phyloP scores from a whole-genome alignment of 305 asterid genomes.

The Fraxinus sp. region DNA sequence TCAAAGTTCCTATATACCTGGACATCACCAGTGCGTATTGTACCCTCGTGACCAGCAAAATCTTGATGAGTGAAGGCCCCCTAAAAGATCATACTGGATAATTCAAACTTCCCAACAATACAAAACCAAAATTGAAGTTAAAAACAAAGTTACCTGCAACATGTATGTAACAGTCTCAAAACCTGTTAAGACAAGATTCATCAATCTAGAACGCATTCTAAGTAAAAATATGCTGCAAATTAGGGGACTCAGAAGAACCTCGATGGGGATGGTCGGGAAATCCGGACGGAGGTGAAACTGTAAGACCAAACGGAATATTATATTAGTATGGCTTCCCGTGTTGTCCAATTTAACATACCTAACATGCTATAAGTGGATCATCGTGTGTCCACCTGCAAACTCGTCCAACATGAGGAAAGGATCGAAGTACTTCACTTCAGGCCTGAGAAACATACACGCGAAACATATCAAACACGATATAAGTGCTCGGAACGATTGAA shows the following conservation, averaged over 20 bases:
- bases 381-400: constrained; percentile 55
- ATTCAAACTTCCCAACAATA: background rate
- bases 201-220: background rate
- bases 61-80: constrained; percentile 92
- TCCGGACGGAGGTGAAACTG: constrained; percentile 96
- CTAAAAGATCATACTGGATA: constrained; percentile 23
- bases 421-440: constrained; percentile 76
- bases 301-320: constrained; percentile 11
- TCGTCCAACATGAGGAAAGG: constrained; percentile 93
- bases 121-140: background rate
- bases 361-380: background rate
- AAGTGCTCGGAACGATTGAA: background rate
- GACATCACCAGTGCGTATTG: constrained; percentile 77
- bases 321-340: background rate
- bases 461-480: background rate
- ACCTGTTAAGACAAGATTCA: constrained; percentile 40
- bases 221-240: background rate
- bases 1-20: constrained; percentile 48
- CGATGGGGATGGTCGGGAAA: constrained; percentile 99
- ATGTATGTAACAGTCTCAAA: constrained; percentile 89
- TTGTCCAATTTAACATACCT: background rate
- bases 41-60: constrained; percentile 87
- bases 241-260: constrained; percentile 36
- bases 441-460: constrained; percentile 47
- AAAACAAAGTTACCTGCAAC: constrained; percentile 52